These are phyloP conservation scores for Monilinia vaccinii-corymbosi DNA, from an alignment of 2,329 filamentous ascomycete genomes.

Conservation along the genomic window DNA sequence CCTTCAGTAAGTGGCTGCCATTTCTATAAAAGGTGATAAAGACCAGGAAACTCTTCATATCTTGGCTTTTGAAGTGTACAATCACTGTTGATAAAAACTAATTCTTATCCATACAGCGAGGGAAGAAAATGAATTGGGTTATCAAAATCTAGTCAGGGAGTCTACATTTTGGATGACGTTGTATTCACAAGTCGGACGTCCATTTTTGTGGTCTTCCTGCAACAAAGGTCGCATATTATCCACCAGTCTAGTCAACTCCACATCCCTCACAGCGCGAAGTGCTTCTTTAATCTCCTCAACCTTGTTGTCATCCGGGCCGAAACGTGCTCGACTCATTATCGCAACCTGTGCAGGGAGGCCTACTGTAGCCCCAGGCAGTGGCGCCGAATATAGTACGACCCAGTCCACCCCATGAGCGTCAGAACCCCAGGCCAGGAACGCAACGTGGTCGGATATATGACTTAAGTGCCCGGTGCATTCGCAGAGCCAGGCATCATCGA, in stretches of 20 bases:
- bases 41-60: too few relatives aligned
- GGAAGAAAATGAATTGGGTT: too few relatives aligned
- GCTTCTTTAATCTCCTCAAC: background rate
- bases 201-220: background rate
- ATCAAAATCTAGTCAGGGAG: conserved; percentile 5
- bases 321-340: background rate
- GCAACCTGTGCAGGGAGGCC: conserved; percentile 5
- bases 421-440: conserved; percentile 2
- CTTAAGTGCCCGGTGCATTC: conserved; percentile 2
- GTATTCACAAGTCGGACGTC: conserved; percentile 2
- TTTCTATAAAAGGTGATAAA: too few relatives aligned
- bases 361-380: background rate
- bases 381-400: conserved; percentile 4
- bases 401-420: background rate
- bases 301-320: background rate
- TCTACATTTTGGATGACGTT: conserved; percentile 6
- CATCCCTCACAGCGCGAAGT: background rate
- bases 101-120: too few relatives aligned
- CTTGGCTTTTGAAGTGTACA: too few relatives aligned
- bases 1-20: too few relatives aligned
- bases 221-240: background rate
- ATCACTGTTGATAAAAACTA: too few relatives aligned
- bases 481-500: conserved; percentile 1
- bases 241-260: background rate
- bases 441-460: conserved; percentile 3